phyloP scores from a whole-genome alignment of 106 monocot species.

The Dendrobium catenatum region DNA sequence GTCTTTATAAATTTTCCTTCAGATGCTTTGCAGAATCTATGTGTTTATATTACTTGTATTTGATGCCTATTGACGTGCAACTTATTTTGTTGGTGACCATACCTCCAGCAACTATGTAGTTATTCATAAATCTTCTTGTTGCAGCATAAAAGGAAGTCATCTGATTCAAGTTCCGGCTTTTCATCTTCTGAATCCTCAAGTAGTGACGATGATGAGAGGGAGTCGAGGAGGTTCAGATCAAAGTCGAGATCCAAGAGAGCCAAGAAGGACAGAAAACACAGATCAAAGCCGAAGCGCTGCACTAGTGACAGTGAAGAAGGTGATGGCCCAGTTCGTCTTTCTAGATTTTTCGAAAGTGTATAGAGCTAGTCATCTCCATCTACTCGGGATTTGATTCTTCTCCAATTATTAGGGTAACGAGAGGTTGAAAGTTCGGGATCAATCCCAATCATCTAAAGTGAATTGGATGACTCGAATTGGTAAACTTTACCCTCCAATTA shows the following conservation, averaged over 20 bases:
- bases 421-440: background rate
- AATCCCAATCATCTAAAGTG: too few relatives aligned
- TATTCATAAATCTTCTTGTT: background rate
- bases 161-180: slow-evolving; percentile 48
- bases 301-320: slow-evolving; percentile 27
- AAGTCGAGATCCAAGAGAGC: slow-evolving; percentile 51
- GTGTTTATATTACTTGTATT: background rate
- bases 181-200: slow-evolving; percentile 60
- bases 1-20: background rate
- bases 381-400: too few relatives aligned
- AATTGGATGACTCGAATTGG: too few relatives aligned
- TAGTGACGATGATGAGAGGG: slow-evolving; percentile 44
- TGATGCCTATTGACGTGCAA: background rate
- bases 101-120: background rate
- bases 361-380: slow-evolving; percentile 31
- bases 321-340: slow-evolving; percentile 54
- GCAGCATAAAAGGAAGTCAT: slow-evolving; percentile 50
- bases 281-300: slow-evolving; percentile 39
- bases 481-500: too few relatives aligned
- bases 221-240: slow-evolving; percentile 40
- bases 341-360: slow-evolving; percentile 54
- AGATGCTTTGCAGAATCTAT: background rate
- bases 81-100: background rate
- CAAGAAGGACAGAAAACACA: slow-evolving; percentile 59
- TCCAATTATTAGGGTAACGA: too few relatives aligned